A percentile compares a stretch with the other conserved stretches of the same genome.
Conservation (phyloP, 169 alveolate genomes). For the Eimeria acervulina region DNA sequence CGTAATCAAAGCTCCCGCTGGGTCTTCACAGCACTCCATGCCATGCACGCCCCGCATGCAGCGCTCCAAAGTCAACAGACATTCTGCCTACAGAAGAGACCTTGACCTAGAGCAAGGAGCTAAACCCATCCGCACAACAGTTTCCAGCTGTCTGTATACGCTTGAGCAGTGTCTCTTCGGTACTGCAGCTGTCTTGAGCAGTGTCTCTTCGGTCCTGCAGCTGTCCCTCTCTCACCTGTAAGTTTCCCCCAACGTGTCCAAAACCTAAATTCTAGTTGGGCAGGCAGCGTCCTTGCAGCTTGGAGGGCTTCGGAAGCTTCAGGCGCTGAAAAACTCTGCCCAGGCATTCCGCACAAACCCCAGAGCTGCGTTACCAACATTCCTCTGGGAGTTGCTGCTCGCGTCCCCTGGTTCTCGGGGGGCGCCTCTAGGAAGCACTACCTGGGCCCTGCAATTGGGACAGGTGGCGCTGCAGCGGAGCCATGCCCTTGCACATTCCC, state of each 20-base stretch:
- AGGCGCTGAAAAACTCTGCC: conserved; percentile 48
- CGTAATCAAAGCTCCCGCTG: background rate
- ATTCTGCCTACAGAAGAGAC: conserved; percentile 2
- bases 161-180: background rate
- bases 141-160: background rate
- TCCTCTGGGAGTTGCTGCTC: background rate
- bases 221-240: background rate
- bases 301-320: background rate
- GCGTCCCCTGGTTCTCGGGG: conserved; percentile 10
- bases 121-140: background rate
- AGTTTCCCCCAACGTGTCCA: background rate
- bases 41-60: background rate
- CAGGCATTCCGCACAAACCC: conserved; percentile 67
- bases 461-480: conserved; percentile 85
- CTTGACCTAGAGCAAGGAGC: background rate
- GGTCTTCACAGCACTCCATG: background rate
- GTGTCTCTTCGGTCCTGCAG: background rate
- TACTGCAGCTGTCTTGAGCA: background rate
- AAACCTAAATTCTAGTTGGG: background rate
- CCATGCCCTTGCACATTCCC: conserved; percentile 87
- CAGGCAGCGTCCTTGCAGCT: background rate
- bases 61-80: background rate
- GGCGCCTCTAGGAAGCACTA: conserved; percentile 38
- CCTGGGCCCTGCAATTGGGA: conserved; percentile 87
- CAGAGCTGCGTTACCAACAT: conserved; percentile 60